Evolutionary conservation across 192 early-diverging fungal genomes (phyloP).

Genomic region (Entomortierella parvispora): DNA sequence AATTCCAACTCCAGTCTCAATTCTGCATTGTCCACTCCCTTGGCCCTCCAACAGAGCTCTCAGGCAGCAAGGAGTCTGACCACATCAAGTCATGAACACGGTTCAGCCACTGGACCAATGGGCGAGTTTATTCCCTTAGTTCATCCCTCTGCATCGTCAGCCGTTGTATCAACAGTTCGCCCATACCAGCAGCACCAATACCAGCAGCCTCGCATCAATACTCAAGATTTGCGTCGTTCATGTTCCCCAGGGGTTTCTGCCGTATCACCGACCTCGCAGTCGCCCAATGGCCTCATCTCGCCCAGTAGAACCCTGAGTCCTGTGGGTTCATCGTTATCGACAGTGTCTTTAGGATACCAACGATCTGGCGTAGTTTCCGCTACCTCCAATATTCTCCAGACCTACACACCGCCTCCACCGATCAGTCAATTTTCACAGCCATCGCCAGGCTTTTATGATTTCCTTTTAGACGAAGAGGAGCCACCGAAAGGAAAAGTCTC

Average conservation of each 20-base stretch:
- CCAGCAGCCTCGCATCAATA: conserved; percentile 34
- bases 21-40: background rate
- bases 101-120: background rate
- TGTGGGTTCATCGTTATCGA: no score
- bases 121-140: conserved; percentile 7
- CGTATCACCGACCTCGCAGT: background rate
- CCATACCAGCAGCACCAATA: conserved; percentile 26
- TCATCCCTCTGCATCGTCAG: background rate
- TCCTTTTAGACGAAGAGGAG: conserved; percentile 10
- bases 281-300: background rate
- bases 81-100: background rate
- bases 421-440: conserved; percentile 8
- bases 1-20: background rate
- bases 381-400: background rate
- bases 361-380: background rate
- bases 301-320: background rate
- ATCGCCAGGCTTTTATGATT: conserved; percentile 36
- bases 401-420: conserved; percentile 28
- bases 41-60: background rate
- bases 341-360: background rate
- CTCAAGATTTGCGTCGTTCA: conserved; percentile 7
- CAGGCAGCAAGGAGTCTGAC: conserved; percentile 8
- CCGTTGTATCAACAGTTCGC: background rate
- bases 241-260: background rate
- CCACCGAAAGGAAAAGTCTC: background rate